Evolutionary conservation across 1,139 yeast species (phyloP).

Genomic region (Torulaspora globosa): DNA sequence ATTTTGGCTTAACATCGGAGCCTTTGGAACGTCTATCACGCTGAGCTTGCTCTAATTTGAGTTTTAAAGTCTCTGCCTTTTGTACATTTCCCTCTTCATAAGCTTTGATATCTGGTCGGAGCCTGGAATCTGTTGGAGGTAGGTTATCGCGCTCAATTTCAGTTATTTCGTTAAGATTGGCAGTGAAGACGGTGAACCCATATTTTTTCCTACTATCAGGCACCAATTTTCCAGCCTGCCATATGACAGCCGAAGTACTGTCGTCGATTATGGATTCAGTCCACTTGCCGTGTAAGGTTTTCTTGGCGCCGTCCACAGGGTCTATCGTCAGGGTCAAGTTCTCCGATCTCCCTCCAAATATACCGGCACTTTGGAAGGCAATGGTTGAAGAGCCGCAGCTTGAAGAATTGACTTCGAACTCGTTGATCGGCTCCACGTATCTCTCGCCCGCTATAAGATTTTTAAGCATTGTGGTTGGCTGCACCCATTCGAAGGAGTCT

Average conservation of each 20-base stretch:
- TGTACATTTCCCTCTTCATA: conserved; percentile 70
- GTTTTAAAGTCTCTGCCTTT: conserved; percentile 65
- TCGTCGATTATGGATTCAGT: conserved; percentile 28
- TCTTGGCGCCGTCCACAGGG: conserved; percentile 30
- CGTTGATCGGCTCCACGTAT: conserved; percentile 82
- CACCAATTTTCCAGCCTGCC: conserved; percentile 45
- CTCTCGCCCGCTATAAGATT: conserved; percentile 93
- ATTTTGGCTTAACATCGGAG: conserved; percentile 54
- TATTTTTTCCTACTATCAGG: conserved; percentile 57
- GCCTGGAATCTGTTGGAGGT: conserved; percentile 85
- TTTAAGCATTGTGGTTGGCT: conserved; percentile 77
- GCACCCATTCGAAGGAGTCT: conserved; percentile 72
- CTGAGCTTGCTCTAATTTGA: conserved; percentile 71
- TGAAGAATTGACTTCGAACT: conserved; percentile 63
- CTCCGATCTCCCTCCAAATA: conserved; percentile 88
- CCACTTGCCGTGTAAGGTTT: conserved; percentile 34
- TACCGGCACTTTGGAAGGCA: conserved; percentile 63
- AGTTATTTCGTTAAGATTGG: conserved; percentile 75
- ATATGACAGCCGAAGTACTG: conserved; percentile 40
- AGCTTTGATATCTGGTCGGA: conserved; percentile 75
- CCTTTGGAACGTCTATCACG: conserved; percentile 65
- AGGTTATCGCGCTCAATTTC: conserved; percentile 56
- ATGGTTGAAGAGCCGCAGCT: conserved; percentile 65
- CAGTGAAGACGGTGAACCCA: conserved; percentile 83
- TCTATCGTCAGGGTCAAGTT: conserved; percentile 58